These are phyloP conservation scores for Calendula officinalis DNA, from an alignment of 129 eudicot genomes.

Conservation along the genomic window DNA sequence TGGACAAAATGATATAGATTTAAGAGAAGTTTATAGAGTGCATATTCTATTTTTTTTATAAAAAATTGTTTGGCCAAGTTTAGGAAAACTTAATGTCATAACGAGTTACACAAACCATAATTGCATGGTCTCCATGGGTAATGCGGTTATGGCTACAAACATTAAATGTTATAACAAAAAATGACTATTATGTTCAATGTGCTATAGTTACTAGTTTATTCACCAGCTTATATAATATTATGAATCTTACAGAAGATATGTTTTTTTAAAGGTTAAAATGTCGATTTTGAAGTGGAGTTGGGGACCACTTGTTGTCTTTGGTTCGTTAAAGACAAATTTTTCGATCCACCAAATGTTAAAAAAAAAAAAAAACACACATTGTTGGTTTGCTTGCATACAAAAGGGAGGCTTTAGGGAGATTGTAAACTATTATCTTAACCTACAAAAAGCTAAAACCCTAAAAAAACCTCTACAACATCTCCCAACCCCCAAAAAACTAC, in stretches of 20 bases:
- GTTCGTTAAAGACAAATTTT: conserved; percentile 26
- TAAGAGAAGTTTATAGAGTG: too few species aligned
- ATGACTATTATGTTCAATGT: conserved; percentile 12
- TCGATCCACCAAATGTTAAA: conserved; percentile 20
- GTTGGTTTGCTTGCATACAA: conserved; percentile 42
- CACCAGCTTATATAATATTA: not conserved
- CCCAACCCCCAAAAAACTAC: conserved; percentile 31
- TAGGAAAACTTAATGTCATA: not conserved
- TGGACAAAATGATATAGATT: too few species aligned
- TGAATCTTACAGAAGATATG: not conserved
- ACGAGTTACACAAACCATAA: too few species aligned
- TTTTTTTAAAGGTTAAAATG: not conserved
- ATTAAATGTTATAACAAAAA: conserved; percentile 17
- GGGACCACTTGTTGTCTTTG: conserved; percentile 24
- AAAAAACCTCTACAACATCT: conserved; percentile 34
- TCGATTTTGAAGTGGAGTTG: conserved; percentile 12
- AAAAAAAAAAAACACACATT: conserved; percentile 27
- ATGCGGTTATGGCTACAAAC: not conserved
- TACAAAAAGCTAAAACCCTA: conserved; percentile 25
- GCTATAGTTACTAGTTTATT: not conserved
- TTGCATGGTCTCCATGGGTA: too few species aligned
- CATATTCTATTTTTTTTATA: too few species aligned
- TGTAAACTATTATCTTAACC: conserved; percentile 30
- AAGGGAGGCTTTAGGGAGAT: conserved; percentile 33
- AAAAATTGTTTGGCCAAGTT: not conserved